Base-by-base conservation (phyloP, 345 rosid genomes). In the Eucalyptus tenuipes region DNA sequence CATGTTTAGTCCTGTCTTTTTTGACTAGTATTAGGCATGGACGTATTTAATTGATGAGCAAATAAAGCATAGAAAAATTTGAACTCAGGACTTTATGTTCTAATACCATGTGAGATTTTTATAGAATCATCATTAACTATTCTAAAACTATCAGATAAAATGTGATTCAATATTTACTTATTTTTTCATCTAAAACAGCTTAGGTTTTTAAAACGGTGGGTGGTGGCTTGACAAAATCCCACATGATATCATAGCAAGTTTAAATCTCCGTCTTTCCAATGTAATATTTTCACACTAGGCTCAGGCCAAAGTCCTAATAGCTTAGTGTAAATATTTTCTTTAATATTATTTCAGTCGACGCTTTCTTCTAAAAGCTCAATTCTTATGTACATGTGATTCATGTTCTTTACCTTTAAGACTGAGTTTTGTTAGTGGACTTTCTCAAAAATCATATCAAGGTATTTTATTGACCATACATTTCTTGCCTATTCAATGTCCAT, bases 71-170 rank as follows among this genome's bases (percentile, higher is more conserved):
- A 4, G 29, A 10, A 22, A 55, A 10, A 4, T 22, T 24, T 55
- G 61, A 55, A 55, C 29, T 55, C 12, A 0, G 2, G 13, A 55
- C 6, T 25, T 55, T 25, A 24, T 55, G 6, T 10, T 55, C 0
- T 9, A 6, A 24, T 55, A 10, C 0, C 13, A 4, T 55, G 6
- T 10, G 20, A 55, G 25, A 55, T 2, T 55, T 55, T 55, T 55
- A 24, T 55, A 5, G 0, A 24, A 4, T 55, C 12, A 55, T 22
- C 1, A 24, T 22, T 22, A 4, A 55, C 0, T 24, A 0, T 55
- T 55, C 0, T 55, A 24, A 55, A 22, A 10, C 1, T 24, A 24
- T 10, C 1, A 4, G 1, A 24, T 1, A 55, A 24, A 55, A 29
- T 0, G 29, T 55, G 6, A 55, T 55, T 24, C 1, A 0, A 55